Conservation (phyloP, 805 yeast genomes). For the Monosporozyma unispora region DNA sequence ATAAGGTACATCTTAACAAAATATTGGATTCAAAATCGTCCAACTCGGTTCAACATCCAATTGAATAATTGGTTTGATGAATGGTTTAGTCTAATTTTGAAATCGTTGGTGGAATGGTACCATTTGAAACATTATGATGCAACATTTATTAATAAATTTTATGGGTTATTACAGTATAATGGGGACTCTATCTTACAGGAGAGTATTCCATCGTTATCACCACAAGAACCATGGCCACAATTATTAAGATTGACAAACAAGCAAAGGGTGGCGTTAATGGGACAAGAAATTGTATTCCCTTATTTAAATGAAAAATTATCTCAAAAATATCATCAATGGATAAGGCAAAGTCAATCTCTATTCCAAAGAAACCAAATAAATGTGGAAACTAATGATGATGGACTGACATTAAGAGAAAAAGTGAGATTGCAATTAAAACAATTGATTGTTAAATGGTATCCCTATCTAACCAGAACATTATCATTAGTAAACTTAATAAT, state of each 20-base stretch:
- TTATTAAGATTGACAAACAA: slow-evolving; percentile 36
- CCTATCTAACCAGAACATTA: slow-evolving; percentile 41
- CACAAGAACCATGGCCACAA: not conserved
- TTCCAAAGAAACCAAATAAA: not conserved
- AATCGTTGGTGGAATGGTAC: slow-evolving; percentile 62
- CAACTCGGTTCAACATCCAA: slow-evolving; percentile 51
- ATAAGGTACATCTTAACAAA: slow-evolving; percentile 70
- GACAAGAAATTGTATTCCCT: slow-evolving; percentile 55
- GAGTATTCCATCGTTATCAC: not conserved
- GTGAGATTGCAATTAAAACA: slow-evolving; percentile 7
- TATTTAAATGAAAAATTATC: slow-evolving; percentile 57
- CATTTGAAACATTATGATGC: slow-evolving; percentile 70
- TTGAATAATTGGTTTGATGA: slow-evolving; percentile 68
- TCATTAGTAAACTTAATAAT: slow-evolving; percentile 46
- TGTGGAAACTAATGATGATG: not conserved
- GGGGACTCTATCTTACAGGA: not conserved
- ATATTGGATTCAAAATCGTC: slow-evolving; percentile 64
- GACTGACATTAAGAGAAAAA: not conserved
- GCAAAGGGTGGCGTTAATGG: slow-evolving; percentile 48
- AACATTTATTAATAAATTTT: slow-evolving; percentile 84
- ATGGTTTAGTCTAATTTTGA: slow-evolving; percentile 44
- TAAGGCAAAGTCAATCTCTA: not conserved
- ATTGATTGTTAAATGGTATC: slow-evolving; percentile 52
- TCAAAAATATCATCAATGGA: not conserved
- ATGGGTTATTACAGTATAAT: slow-evolving; percentile 54